Percentiles rank a stretch among this genome's conserved stretches.
Conservation (phyloP, 2,329 filamentous ascomycete species). For the Emydomyces testavorans region DNA sequence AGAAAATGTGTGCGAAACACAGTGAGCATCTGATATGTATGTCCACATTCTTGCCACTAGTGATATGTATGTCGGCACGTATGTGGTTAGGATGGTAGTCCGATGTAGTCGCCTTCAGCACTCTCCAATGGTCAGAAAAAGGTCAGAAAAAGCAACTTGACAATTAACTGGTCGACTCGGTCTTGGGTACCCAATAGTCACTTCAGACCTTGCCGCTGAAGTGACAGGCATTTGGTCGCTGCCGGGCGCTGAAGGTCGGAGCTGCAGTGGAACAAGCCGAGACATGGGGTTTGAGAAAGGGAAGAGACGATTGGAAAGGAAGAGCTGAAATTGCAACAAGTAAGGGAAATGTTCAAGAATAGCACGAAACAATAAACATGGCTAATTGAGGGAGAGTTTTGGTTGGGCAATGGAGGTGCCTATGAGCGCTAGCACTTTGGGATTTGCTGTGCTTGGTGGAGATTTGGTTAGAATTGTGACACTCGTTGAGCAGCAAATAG, state of each 20-base stretch:
- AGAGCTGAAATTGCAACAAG: not conserved
- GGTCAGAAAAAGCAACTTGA: not conserved
- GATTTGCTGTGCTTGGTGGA: not conserved
- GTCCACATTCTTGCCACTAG: not conserved
- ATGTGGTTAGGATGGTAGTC: not conserved
- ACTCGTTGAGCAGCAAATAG: not conserved
- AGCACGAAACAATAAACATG: not conserved
- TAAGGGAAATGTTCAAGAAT: not conserved
- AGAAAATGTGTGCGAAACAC: not conserved
- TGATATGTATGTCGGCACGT: not conserved
- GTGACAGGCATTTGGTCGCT: not conserved
- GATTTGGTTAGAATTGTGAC: not conserved
- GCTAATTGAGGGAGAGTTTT: not conserved
- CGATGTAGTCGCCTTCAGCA: not conserved
- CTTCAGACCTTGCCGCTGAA: not conserved
- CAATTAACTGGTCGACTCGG: not conserved
- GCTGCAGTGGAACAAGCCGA: not conserved
- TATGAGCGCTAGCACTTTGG: constrained; percentile 7
- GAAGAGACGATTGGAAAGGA: constrained; percentile 1
- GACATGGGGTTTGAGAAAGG: not conserved
- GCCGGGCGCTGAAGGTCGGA: constrained; percentile 5
- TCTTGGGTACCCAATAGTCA: constrained; percentile 4
- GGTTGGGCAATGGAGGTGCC: constrained; percentile 8
- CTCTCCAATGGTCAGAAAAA: not conserved
- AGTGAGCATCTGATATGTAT: not conserved